Conservation (phyloP, 2,329 filamentous ascomycete species). For the Aspergillus felis region DNA sequence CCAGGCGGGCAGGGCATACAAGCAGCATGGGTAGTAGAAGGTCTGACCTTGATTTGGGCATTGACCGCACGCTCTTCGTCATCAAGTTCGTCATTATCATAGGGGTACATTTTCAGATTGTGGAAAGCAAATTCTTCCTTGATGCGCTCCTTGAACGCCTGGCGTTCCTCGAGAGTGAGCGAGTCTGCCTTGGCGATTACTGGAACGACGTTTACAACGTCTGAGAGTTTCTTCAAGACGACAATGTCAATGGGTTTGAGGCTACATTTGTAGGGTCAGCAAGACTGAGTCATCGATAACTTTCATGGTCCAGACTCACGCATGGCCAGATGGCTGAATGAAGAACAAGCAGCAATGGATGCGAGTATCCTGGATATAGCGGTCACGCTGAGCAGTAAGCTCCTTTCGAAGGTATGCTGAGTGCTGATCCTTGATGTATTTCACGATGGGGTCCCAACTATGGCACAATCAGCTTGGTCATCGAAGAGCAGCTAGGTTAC, state of each 20-base stretch:
- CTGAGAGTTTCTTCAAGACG: slow-evolving; percentile 97
- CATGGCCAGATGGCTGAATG: slow-evolving; percentile 97
- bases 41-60: slow-evolving; percentile 83
- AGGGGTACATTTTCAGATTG: slow-evolving; percentile 99
- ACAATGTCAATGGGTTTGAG: slow-evolving; percentile 99
- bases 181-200: slow-evolving; percentile 99
- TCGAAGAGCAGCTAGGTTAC: slow-evolving; percentile 1
- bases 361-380: slow-evolving; percentile 98
- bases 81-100: slow-evolving; percentile 98
- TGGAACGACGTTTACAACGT: slow-evolving; percentile 98
- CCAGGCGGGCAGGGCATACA: slow-evolving; percentile 28
- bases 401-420: slow-evolving; percentile 99
- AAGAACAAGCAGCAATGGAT: slow-evolving; percentile 99
- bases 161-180: slow-evolving; percentile 90
- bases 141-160: slow-evolving; percentile 97
- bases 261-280: slow-evolving; percentile 20
- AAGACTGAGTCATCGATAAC: slow-evolving; percentile 9
- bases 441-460: slow-evolving; percentile 98
- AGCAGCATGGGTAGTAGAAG: not conserved
- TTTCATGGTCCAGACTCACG: slow-evolving; percentile 41
- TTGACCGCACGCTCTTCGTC: slow-evolving; percentile 93
- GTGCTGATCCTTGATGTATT: slow-evolving; percentile 99
- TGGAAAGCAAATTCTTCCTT: slow-evolving; percentile 99
- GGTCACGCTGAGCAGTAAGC: slow-evolving; percentile 96
- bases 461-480: slow-evolving; percentile 17